These are phyloP conservation scores for Gymnopus androsaceus DNA, from an alignment of 1,284 basidiomycete genomes.

Conservation along the genomic window DNA sequence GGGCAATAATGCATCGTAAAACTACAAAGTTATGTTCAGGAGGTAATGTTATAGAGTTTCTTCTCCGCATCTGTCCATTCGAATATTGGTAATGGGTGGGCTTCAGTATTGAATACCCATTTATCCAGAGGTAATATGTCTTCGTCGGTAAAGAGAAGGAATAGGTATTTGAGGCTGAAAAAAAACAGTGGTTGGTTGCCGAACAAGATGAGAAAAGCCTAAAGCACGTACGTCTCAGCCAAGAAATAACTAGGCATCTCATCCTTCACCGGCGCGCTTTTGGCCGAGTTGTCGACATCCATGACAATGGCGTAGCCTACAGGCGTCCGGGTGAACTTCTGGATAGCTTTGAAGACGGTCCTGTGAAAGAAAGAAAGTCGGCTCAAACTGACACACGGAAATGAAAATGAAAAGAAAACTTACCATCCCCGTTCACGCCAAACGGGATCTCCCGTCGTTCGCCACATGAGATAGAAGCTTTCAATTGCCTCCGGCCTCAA, in stretches of 20 bases:
- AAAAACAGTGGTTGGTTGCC: conserved; percentile 10
- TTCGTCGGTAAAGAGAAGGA: conserved; percentile 25
- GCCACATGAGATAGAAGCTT: conserved; percentile 70
- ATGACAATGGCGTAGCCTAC: conserved; percentile 61
- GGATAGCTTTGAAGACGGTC: conserved; percentile 60
- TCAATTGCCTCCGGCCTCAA: conserved; percentile 74
- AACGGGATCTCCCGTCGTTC: conserved; percentile 62
- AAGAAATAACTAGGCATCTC: conserved; percentile 78
- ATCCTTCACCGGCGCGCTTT: conserved; percentile 31
- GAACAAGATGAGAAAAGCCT: not conserved
- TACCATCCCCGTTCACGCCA: conserved; percentile 81
- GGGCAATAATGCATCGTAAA: no score
- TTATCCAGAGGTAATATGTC: conserved; percentile 28
- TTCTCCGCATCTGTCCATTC: conserved; percentile 20
- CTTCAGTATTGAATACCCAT: conserved; percentile 32
- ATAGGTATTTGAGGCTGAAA: conserved; percentile 30
- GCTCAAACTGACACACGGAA: not conserved
- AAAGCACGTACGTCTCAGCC: conserved; percentile 61
- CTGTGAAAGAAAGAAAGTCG: not conserved
- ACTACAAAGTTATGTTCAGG: no score
- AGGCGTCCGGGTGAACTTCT: conserved; percentile 52
- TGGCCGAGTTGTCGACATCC: conserved; percentile 41
- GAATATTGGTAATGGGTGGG: conserved; percentile 31
- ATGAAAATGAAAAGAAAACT: conserved; percentile 32
- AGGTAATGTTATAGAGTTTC: conserved; percentile 11